Percentiles rank a stretch among this genome's conserved stretches.
Conservation (phyloP, 805 yeast species). For the Teunomyces barrocoloradensis region DNA sequence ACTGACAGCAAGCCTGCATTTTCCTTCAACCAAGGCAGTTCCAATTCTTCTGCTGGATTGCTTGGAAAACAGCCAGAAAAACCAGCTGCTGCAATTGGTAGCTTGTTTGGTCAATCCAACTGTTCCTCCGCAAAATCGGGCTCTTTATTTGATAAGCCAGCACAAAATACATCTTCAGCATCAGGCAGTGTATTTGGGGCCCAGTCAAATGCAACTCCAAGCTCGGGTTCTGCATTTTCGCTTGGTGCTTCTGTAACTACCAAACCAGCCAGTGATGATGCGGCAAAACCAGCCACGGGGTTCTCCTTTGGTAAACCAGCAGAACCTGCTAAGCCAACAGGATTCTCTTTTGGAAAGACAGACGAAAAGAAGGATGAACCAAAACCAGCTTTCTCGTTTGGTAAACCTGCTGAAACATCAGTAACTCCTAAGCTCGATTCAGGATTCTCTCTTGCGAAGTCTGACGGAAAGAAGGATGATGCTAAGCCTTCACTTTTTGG, state of each 20-base stretch:
- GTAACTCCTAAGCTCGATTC: neutral
- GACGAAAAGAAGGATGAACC: constrained; percentile 19
- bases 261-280: neutral
- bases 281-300: neutral
- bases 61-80: constrained; percentile 13
- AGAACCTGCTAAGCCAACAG: no score
- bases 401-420: neutral
- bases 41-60: constrained; percentile 9
- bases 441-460: neutral
- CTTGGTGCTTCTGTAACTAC: neutral
- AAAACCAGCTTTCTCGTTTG: constrained; percentile 10
- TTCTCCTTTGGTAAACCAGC: constrained; percentile 4
- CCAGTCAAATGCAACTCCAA: constrained; percentile 8
- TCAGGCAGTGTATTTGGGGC: constrained; percentile 5
- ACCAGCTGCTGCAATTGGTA: neutral
- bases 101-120: constrained; percentile 2
- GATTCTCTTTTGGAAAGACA: constrained; percentile 15
- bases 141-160: constrained; percentile 7
- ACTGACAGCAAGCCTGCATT: constrained; percentile 9
- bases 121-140: constrained; percentile 10
- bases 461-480: neutral
- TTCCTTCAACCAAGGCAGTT: constrained; percentile 5
- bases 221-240: neutral
- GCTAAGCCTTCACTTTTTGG: neutral
- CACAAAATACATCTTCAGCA: constrained; percentile 5